phyloP scores from a whole-genome alignment of 441 rosid species.

The Erysimum pusillum region DNA sequence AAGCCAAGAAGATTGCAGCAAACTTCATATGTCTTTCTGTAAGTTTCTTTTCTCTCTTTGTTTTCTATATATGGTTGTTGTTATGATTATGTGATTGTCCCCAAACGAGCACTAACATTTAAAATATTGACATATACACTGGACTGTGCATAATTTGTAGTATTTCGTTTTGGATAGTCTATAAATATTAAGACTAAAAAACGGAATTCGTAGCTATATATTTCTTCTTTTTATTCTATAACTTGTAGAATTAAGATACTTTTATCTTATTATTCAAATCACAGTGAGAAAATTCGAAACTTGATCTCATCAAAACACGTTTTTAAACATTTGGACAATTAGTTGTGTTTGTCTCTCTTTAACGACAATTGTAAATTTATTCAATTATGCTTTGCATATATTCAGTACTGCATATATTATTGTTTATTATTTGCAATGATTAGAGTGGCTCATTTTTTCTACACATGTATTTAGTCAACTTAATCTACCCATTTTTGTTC shows the following conservation, averaged over 20 bases:
- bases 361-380: too few species aligned
- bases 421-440: too few species aligned
- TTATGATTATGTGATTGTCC: conserved; percentile 10
- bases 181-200: too few species aligned
- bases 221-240: neutral
- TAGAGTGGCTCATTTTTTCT: too few species aligned
- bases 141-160: neutral
- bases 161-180: neutral
- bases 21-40: conserved; percentile 24
- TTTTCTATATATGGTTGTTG: neutral
- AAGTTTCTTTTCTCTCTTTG: conserved; percentile 2
- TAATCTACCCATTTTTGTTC: neutral
- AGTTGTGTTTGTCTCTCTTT: too few species aligned
- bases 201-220: neutral
- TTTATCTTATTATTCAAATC: neutral
- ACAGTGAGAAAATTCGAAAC: neutral
- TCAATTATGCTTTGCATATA: too few species aligned
- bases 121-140: neutral
- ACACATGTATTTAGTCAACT: too few species aligned
- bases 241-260: neutral
- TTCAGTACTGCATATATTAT: too few species aligned
- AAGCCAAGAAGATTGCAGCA: conserved; percentile 26
- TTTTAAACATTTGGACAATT: neutral
- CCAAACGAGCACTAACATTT: conserved; percentile 4
- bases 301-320: neutral